Evolutionary conservation across 306 rosid genomes (phyloP), one percentile per base, ranked within the genome.

Genomic region (Trifolium fragiferum): DNA sequence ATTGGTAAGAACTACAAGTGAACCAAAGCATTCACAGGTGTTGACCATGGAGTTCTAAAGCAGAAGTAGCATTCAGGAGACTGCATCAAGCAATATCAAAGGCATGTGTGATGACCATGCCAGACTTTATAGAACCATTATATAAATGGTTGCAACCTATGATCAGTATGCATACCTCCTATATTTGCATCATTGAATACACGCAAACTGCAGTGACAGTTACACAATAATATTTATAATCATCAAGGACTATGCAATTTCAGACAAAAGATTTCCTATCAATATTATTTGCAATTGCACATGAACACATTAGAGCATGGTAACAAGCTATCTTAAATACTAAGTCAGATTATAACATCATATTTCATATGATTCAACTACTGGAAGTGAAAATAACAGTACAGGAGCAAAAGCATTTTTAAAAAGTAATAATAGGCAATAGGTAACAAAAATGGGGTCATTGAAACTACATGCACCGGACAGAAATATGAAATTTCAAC

Each of bases 161-260:
- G 54, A 69, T 30, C 10, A 70, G 38, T 21, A 59, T 10, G 2
- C 66, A 70, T 13, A 15, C 63, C 77, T 33, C 43, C 2, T 25
- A 43, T 11, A 75, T 63, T 21, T 51, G 33, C 44, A 75, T 30
- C 14, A 70, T n/a, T 61, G 37, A 46, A 76, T 21, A 35, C 76
- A 69, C 61, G 76, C 20, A 68, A 27, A 55, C n/a, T 63, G 65
- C 58, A 64, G 78, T 20, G 58, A 47, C 57, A 81, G 33, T 12
- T 43, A 63, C 74, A 47, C 15, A 6, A 80, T 60, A 76, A 60
- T 35, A 64, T 55, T 65, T 35, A 35, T 59, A 66, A 46, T 44
- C 20, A 37, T 57, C 18, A 41, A 19, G 58, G 47, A 9, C 14
- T 57, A 55, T 64, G 57, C 66, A 55, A 47, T 64, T 18, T 23